Conservation (phyloP, 768 basidiomycete genomes). For the Hypsizygus marmoreus region DNA sequence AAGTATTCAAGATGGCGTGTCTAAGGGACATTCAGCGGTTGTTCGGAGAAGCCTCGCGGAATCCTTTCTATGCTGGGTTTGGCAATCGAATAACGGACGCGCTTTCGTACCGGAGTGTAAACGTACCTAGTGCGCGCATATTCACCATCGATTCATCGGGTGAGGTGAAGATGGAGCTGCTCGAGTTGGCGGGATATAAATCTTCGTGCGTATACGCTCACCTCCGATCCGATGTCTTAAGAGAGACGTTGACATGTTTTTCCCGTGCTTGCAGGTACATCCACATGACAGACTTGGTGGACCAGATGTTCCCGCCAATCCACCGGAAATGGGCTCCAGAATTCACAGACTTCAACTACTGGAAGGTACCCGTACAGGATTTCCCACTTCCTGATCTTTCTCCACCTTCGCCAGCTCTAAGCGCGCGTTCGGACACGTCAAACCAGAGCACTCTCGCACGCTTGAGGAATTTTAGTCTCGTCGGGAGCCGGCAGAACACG, state of each 20-base stretch:
- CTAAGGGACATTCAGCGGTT: conserved; percentile 90
- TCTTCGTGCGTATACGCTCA: conserved; percentile 60
- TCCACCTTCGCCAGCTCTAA: conserved; percentile 91
- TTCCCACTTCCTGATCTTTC: conserved; percentile 77
- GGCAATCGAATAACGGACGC: conserved; percentile 99
- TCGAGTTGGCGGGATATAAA: conserved; percentile 97
- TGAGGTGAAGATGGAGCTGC: conserved; percentile 94
- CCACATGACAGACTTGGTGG: conserved; percentile 98
- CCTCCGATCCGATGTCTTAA: neutral
- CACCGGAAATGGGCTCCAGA: conserved; percentile 86
- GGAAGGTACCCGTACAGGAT: conserved; percentile 82
- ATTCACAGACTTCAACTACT: conserved; percentile 97
- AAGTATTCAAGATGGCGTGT: conserved; percentile 99
- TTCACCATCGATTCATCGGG: conserved; percentile 96
- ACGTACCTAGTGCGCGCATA: conserved; percentile 90
- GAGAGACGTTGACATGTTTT: neutral
- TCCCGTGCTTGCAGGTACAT: conserved; percentile 67
- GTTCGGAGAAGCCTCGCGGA: conserved; percentile 71
- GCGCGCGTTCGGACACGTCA: conserved; percentile 89
- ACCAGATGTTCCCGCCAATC: conserved; percentile 99
- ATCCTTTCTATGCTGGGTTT: conserved; percentile 95
- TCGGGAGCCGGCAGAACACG: conserved; percentile 42
- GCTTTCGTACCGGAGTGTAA: conserved; percentile 94
- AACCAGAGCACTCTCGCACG: conserved; percentile 72
- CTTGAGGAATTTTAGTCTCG: conserved; percentile 77